A percentile compares a stretch with the other conserved stretches of the same genome.
These are phyloP conservation scores for Calonectria montana DNA, from an alignment of 2,329 filamentous ascomycete species.

Conservation along the genomic window DNA sequence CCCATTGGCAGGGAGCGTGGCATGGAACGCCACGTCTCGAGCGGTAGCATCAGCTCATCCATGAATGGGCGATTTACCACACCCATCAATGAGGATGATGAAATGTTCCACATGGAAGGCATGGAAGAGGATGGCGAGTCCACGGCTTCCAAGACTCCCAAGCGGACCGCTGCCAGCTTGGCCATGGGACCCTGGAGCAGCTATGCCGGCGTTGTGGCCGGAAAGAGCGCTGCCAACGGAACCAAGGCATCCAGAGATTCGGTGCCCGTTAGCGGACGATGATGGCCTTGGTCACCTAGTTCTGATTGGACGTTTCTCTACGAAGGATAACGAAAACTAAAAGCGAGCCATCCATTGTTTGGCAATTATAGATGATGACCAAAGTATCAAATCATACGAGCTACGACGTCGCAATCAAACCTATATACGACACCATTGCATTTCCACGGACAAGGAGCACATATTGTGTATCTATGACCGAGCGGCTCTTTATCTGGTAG, in stretches of 20 bases:
- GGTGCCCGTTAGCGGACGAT: constrained; percentile 47
- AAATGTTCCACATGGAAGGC: constrained; percentile 69
- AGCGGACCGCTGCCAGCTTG: constrained; percentile 60
- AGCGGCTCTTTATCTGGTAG: constrained; percentile 30
- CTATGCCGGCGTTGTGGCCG: constrained; percentile 52
- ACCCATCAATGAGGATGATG: constrained; percentile 74
- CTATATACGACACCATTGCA: constrained; percentile 32
- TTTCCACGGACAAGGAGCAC: constrained; percentile 29
- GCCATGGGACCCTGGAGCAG: constrained; percentile 53
- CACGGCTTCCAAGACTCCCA: constrained; percentile 57
- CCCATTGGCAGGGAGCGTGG: constrained; percentile 55
- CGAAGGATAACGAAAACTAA: constrained; percentile 5
- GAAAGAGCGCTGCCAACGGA: constrained; percentile 42
- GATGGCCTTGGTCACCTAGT: constrained; percentile 22
- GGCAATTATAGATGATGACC: constrained; percentile 34
- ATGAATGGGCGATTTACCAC: constrained; percentile 70
- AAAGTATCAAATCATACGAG: constrained; percentile 34
- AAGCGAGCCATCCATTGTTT: constrained; percentile 17
- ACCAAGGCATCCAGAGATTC: constrained; percentile 45
- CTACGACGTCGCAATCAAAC: constrained; percentile 33
- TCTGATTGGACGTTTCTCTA: neutral
- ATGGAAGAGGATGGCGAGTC: constrained; percentile 73
- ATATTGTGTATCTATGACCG: constrained; percentile 17
- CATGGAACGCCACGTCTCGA: constrained; percentile 70
- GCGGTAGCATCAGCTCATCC: constrained; percentile 66